These are phyloP conservation scores for Marasmius sp. DNA, from an alignment of 1,284 basidiomycete species.

Conservation along the genomic window DNA sequence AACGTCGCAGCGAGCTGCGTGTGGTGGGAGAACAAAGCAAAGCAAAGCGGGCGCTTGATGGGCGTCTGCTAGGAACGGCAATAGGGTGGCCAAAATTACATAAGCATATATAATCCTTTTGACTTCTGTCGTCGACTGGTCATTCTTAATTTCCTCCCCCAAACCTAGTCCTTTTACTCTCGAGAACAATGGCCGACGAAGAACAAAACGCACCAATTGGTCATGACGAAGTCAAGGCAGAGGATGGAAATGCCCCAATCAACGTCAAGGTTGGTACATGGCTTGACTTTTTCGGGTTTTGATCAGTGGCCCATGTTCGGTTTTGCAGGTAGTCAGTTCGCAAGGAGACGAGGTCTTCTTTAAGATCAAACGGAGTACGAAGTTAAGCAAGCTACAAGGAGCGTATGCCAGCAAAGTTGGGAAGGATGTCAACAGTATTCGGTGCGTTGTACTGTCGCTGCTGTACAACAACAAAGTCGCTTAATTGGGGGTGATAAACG, in stretches of 20 bases:
- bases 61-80: too few species aligned
- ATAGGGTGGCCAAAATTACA: too few species aligned
- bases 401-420: slow-evolving; percentile 95
- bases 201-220: slow-evolving; percentile 39
- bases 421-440: slow-evolving; percentile 83
- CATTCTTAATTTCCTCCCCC: not conserved
- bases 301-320: slow-evolving; percentile 6
- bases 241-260: slow-evolving; percentile 71
- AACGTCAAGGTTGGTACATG: slow-evolving; percentile 73
- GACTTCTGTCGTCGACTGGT: too few species aligned
- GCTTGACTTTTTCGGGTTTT: slow-evolving; percentile 9
- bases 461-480: not conserved
- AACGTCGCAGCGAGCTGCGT: too few species aligned
- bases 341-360: slow-evolving; percentile 93
- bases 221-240: slow-evolving; percentile 55
- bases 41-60: too few species aligned
- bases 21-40: too few species aligned
- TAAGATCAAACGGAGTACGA: slow-evolving; percentile 96
- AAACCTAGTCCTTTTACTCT: not conserved
- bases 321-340: slow-evolving; percentile 69
- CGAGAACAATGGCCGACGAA: slow-evolving; percentile 61
- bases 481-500: not conserved
- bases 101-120: too few species aligned
- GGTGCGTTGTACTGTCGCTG: slow-evolving; percentile 45
- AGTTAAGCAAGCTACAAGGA: slow-evolving; percentile 89